Conservation (phyloP, 2,329 filamentous ascomycete genomes). For the Aspergillus quadricinctus region DNA sequence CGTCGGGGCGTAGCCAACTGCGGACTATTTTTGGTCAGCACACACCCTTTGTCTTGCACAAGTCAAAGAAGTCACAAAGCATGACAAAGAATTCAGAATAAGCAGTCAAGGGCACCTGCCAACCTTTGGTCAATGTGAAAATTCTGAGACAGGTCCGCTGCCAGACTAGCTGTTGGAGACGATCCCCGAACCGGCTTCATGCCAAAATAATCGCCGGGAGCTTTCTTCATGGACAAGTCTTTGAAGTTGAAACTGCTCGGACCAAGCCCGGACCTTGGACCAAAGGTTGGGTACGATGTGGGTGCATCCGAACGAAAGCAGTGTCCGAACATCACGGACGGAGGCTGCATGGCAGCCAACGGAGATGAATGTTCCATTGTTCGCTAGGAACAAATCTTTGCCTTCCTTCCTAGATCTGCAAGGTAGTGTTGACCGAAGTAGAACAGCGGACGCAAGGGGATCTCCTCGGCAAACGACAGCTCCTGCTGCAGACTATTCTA, state of each 20-base stretch:
- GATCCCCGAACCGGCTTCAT: constrained; percentile 74
- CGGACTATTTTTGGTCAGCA: constrained; percentile 58
- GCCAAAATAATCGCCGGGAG: constrained; percentile 73
- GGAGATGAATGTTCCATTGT: constrained; percentile 91
- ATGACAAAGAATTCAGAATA: constrained; percentile 10
- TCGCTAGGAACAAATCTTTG: constrained; percentile 6
- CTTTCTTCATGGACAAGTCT: constrained; percentile 66
- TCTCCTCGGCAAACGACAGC: not conserved
- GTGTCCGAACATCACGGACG: constrained; percentile 56
- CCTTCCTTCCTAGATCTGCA: not conserved
- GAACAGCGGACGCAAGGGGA: not conserved
- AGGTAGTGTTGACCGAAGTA: not conserved
- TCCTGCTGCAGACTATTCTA: not conserved
- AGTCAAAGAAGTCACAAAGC: constrained; percentile 1
- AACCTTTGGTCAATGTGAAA: constrained; percentile 95
- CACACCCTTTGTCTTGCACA: constrained; percentile 12
- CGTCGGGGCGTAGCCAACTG: constrained; percentile 77
- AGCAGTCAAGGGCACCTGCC: constrained; percentile 26
- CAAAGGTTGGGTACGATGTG: constrained; percentile 50
- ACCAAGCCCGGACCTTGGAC: constrained; percentile 53
- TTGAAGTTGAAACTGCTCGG: constrained; percentile 71
- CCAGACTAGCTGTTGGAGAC: constrained; percentile 85
- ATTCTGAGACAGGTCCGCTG: constrained; percentile 93
- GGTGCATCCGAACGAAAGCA: constrained; percentile 59
- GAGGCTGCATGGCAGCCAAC: constrained; percentile 83